These are phyloP conservation scores for Lanmaoa pseudosensibilis DNA, from an alignment of 768 basidiomycete genomes.

Conservation along the genomic window DNA sequence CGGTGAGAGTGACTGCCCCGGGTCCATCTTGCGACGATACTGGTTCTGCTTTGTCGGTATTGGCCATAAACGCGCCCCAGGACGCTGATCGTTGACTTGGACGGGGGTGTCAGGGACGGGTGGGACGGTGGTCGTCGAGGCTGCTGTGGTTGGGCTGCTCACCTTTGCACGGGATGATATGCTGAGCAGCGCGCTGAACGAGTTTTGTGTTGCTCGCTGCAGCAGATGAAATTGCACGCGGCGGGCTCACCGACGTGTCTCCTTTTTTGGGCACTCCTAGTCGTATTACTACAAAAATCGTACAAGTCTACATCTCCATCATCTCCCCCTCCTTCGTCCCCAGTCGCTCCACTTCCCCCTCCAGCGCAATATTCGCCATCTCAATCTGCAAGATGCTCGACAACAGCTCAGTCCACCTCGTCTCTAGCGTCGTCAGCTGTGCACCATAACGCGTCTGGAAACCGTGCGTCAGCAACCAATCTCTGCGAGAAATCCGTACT, in stretches of 20 bases:
- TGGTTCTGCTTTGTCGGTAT: slow-evolving; percentile 51
- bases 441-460: slow-evolving; percentile 71
- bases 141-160: neutral
- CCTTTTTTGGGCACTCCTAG: slow-evolving; percentile 25
- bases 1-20: slow-evolving; percentile 4
- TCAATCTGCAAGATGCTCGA: slow-evolving; percentile 91
- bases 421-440: slow-evolving; percentile 80
- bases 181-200: slow-evolving; percentile 2
- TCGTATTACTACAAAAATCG: neutral
- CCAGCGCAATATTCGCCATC: slow-evolving; percentile 89
- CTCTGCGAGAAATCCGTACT: neutral
- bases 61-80: slow-evolving; percentile 79
- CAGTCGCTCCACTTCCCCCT: slow-evolving; percentile 70
- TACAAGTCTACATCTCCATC: slow-evolving; percentile 32
- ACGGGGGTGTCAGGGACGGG: slow-evolving; percentile 11
- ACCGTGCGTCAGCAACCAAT: neutral
- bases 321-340: slow-evolving; percentile 63
- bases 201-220: slow-evolving; percentile 12
- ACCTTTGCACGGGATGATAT: slow-evolving; percentile 2
- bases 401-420: slow-evolving; percentile 90
- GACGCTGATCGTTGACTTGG: slow-evolving; percentile 46
- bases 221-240: slow-evolving; percentile 17
- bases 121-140: neutral
- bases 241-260: slow-evolving; percentile 13
- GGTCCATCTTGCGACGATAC: slow-evolving; percentile 37